Evolutionary conservation across 139 green algal genomes (phyloP).

Genomic region (Ettlia oleoabundans): DNA sequence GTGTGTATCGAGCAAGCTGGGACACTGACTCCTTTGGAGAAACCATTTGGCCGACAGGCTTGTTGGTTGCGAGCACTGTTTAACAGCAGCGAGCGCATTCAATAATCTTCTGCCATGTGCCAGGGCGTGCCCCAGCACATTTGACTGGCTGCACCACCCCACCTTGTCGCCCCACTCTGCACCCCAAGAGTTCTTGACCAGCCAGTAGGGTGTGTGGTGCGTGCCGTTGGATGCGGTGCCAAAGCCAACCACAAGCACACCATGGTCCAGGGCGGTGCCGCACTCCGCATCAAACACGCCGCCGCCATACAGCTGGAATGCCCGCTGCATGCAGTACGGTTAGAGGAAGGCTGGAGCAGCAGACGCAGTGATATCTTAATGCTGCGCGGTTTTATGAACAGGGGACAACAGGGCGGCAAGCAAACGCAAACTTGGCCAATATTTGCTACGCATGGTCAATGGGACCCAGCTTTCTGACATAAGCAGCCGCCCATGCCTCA

Average conservation of each 20-base stretch:
- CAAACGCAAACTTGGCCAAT: background rate
- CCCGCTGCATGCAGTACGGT: too few relatives aligned
- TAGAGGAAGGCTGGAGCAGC: too few relatives aligned
- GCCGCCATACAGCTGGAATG: conserved; percentile 93
- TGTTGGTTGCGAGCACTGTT: too few relatives aligned
- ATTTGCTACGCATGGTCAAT: too few relatives aligned
- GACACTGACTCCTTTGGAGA: too few relatives aligned
- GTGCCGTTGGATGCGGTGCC: conserved; percentile 53
- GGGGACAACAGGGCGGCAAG: background rate
- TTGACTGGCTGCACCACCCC: too few relatives aligned
- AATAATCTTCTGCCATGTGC: too few relatives aligned
- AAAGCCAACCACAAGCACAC: conserved; percentile 96
- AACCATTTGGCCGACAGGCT: too few relatives aligned
- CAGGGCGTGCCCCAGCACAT: too few relatives aligned
- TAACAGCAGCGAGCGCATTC: too few relatives aligned
- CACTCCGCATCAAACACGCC: conserved; percentile 85
- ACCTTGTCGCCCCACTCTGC: conserved; percentile 85
- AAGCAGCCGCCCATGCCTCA: background rate
- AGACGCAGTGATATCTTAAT: background rate
- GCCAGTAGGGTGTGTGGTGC: conserved; percentile 79
- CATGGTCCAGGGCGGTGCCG: conserved; percentile 92
- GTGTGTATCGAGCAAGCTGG: background rate
- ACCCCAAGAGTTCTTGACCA: conserved; percentile 98
- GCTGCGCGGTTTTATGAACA: background rate
- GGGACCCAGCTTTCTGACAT: too few relatives aligned